Base-by-base conservation (phyloP, 2,329 filamentous ascomycete genomes). In the Hypoxylon sp. region DNA sequence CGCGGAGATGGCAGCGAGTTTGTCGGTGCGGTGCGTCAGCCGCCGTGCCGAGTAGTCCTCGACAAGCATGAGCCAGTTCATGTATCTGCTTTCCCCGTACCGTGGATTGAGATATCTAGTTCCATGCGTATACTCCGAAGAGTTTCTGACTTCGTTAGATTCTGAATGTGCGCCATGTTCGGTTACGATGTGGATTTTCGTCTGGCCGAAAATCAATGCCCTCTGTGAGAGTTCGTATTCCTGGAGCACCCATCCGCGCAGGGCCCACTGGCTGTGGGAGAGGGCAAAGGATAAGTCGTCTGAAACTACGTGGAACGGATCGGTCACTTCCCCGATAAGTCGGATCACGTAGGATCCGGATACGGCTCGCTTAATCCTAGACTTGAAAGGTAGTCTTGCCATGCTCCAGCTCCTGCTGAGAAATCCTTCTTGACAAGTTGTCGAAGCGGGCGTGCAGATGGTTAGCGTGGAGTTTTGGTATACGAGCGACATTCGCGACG, bases 401-500 rank as follows among this genome's bases (percentile, higher is more conserved):
- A 13, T 34, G 4, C 16, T 41, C 43, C 31, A 40, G 2, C 27
- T 26, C 15, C 45, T 48, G 6, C 8, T 9, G 4, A 44, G 32
- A 25, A 50, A 40, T 4, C 51, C 51, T 23, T 54, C 19, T 8
- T 40, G 44, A n/a, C 38, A 54, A 30, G 51, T 38, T 5, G 32
- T 36, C 6, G 51, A 54, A 17, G 44, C 38, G 7, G 43, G 32
- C 3, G 44, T 38, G 21, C 38, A 54, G 7, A 54, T 45, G 2
- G 44, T 50, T n/a, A 54, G 1, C 1, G 38, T 21, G 1, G 52
- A 34, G 16, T 44, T 51, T 5, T 34, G 26, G 21, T 43, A 55
- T 6, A 55, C 38, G 6, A 32, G 4, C n/a, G 32, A 46, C 37
- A 58, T 55, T n/a, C 30, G 26, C 13, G 55, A 27, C 2, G 55